Evolutionary conservation across 768 basidiomycete genomes (phyloP).

Genomic region (Suillus subluteus): DNA sequence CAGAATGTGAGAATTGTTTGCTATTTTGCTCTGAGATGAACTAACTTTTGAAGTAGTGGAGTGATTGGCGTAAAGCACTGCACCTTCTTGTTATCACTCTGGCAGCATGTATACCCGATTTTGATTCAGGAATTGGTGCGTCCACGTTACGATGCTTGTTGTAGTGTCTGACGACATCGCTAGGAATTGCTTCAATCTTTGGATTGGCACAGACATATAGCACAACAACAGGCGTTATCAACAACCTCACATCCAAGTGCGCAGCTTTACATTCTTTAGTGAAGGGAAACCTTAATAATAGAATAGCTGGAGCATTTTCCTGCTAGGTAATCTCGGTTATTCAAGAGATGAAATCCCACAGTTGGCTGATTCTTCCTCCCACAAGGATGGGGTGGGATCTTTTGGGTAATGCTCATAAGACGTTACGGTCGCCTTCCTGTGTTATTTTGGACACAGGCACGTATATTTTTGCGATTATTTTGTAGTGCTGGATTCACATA

Average conservation of each 20-base stretch:
- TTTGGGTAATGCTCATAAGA: constrained; percentile 34
- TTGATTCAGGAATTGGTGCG: constrained; percentile 54
- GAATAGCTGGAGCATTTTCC: constrained; percentile 50
- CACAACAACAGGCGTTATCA: constrained; percentile 52
- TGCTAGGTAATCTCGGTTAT: constrained; percentile 36
- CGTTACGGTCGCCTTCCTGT: constrained; percentile 34
- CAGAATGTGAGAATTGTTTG: constrained; percentile 47
- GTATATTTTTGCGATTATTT: background rate
- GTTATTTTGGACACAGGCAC: constrained; percentile 33
- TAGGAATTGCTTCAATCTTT: constrained; percentile 56
- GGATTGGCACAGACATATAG: constrained; percentile 46
- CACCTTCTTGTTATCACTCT: constrained; percentile 53
- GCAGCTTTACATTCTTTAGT: constrained; percentile 3
- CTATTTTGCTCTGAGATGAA: background rate
- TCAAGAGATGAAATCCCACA: background rate
- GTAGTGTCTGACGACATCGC: background rate
- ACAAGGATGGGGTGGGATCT: constrained; percentile 34
- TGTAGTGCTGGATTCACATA: background rate
- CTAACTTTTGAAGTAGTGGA: constrained; percentile 42
- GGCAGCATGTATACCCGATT: constrained; percentile 58
- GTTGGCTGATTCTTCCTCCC: background rate
- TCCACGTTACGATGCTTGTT: constrained; percentile 13
- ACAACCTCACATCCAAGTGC: constrained; percentile 51
- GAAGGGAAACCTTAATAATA: constrained; percentile 8
- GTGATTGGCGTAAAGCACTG: constrained; percentile 44